Evolutionary conservation across 352 stramenopile genomes (phyloP).

Genomic region (Peronospora belbahrii): DNA sequence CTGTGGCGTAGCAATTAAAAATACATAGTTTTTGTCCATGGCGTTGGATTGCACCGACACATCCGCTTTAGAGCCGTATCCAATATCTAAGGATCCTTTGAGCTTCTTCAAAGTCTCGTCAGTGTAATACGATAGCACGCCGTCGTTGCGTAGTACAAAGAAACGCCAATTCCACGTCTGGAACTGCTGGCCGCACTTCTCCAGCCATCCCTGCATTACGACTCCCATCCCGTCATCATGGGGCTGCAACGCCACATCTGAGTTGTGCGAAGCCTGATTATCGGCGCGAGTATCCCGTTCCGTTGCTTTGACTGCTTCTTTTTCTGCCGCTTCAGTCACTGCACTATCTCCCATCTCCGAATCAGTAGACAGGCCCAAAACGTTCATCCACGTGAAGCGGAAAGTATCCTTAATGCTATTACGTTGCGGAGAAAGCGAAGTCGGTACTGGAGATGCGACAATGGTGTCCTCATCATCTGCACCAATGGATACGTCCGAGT

Average conservation of each 20-base stretch:
- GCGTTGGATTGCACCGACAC: slow-evolving; percentile 81
- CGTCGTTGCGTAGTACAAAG: slow-evolving; percentile 77
- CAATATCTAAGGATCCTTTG: slow-evolving; percentile 76
- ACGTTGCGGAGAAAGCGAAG: slow-evolving; percentile 11
- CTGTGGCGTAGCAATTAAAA: slow-evolving; percentile 65
- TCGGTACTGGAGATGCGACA: slow-evolving; percentile 1
- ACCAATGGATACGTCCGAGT: slow-evolving; percentile 26
- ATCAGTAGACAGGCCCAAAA: slow-evolving; percentile 39
- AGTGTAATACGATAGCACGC: slow-evolving; percentile 74
- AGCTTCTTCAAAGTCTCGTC: slow-evolving; percentile 67
- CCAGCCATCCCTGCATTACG: slow-evolving; percentile 80
- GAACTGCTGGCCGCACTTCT: slow-evolving; percentile 84
- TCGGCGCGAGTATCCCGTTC: not conserved
- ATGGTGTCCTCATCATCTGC: slow-evolving; percentile 21
- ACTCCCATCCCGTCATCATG: slow-evolving; percentile 58
- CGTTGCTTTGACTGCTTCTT: slow-evolving; percentile 9
- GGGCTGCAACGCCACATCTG: slow-evolving; percentile 29
- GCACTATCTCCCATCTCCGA: slow-evolving; percentile 26
- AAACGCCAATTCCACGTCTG: slow-evolving; percentile 88
- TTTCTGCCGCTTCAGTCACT: slow-evolving; percentile 22
- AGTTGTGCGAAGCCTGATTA: slow-evolving; percentile 18
- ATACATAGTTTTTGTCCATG: slow-evolving; percentile 77
- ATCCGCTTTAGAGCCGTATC: slow-evolving; percentile 53
- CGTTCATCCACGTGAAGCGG: slow-evolving; percentile 60
- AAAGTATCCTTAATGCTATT: slow-evolving; percentile 39